A percentile compares a stretch with the other conserved stretches of the same genome.
phyloP scores from a whole-genome alignment of 495 filamentous ascomycete genomes.

The Diplogelasinospora grovesii region DNA sequence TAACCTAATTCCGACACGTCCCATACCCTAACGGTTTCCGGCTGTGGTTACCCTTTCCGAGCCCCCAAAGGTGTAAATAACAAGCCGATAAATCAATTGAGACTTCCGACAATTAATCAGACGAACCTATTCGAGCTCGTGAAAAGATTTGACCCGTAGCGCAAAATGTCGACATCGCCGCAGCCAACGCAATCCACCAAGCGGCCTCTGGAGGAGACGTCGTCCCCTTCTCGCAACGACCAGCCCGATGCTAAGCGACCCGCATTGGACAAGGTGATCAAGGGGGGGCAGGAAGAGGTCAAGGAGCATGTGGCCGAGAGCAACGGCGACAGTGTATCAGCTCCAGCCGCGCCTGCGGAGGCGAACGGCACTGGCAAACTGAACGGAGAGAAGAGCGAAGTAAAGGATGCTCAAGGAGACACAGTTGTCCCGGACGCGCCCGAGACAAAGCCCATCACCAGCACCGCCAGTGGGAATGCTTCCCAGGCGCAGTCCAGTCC shows the following conservation, averaged over 20 bases:
- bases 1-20: too few relatives aligned
- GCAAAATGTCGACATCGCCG: conserved; percentile 50
- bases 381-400: conserved; percentile 50
- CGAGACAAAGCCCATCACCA: conserved; percentile 35
- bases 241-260: conserved; percentile 96
- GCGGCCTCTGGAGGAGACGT: conserved; percentile 93
- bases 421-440: conserved; percentile 70
- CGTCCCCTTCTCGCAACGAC: conserved; percentile 86
- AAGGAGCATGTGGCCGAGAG: conserved; percentile 31
- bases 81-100: conserved; percentile 40
- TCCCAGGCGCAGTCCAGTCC: conserved; percentile 30
- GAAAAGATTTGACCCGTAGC: conserved; percentile 26
- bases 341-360: conserved; percentile 9
- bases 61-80: conserved; percentile 75
- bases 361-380: conserved; percentile 39
- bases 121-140: conserved; percentile 21
- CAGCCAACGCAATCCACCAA: conserved; percentile 60
- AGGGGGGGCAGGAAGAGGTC: conserved; percentile 39
- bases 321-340: conserved; percentile 28
- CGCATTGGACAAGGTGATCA: conserved; percentile 85
- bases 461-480: conserved; percentile 38
- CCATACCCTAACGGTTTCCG: too few relatives aligned
- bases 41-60: too few relatives aligned
- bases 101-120: conserved; percentile 29
- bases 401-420: conserved; percentile 53